Evolutionary conservation across 1,284 basidiomycete species (phyloP), one percentile per base, ranked within the genome.

Genomic region (Termitomyces sp.): DNA sequence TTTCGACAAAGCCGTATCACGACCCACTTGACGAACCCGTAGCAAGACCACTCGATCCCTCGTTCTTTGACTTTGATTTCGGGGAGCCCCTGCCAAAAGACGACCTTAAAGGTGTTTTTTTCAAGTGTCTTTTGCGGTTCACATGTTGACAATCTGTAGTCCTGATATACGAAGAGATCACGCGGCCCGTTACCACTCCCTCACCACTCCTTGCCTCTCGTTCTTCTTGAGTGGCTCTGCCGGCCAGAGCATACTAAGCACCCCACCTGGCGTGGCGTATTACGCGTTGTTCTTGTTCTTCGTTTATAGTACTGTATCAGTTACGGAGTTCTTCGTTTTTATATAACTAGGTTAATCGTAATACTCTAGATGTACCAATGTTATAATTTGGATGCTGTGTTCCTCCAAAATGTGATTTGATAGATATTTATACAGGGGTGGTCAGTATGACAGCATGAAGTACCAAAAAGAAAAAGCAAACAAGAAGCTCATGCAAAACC

Each of bases 51-150:
- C 78, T 96, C 12, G 87, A 91, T 55, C 86, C 92, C 7, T 85
- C 84, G 15, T 95, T 95, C 72, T 97, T 97, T 69, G 85, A 95
- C 66, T 95, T 96, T 69, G 92, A 94, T 62, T 81, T 84, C 56
- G 84, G 84, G 0, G 77, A 82, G 50, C 73, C 80, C n/a, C 64
- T 87, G 54, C 75, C 78, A 17, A 90, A 88, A 63, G 88, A 88
- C 62, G 73, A 83, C 53, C 67, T 90, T 49, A 90, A 90, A 78
- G 77, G 86, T 84, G 40, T 6, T 15, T 58, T 9, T 43, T 54
- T 19, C n/a, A 24, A 30, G 36, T 10, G 47, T 55, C 15, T 41
- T 58, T 17, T 47, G 15, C 21, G 5, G 31, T 44, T 30, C 15
- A 31, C 31, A 30, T 51, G 39, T 48, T 53, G 24, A 17, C 24